Base-by-base conservation (phyloP, 495 filamentous ascomycete species). In the Podospora pseudopauciseta region DNA sequence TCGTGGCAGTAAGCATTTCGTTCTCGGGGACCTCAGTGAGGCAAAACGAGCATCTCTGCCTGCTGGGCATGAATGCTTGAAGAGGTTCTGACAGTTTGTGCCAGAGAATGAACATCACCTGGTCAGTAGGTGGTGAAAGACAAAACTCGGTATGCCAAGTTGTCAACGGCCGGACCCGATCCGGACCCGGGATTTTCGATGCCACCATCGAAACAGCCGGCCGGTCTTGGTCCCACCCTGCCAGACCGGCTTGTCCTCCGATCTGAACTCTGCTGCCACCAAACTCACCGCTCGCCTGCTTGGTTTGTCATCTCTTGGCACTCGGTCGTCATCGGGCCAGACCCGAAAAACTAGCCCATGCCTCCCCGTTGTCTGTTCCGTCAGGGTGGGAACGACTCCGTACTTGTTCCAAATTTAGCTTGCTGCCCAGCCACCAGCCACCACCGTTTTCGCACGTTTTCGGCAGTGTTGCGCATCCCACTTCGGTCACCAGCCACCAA, bases 121-220 rank as follows among this genome's bases (percentile, higher is more conserved):
- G 56, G 56, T 20, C 19, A 32, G 0, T 7, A 59, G 19, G 1
- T 59, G 19, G 20, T 27, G 56, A 27, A 58, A 20, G 18, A 59
- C 23, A 27, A n/a, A 61, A 32, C 7, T 49, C 23, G 23, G 18
- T 20, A 58, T 58, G 55, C 23, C 55, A 18, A 11, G 55, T 19
- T 58, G 55, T 26, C 15, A 58, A 58, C 55, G 61, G 61, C 61
- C 61, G 61, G 61, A 32, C 16, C 61, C 61, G 61, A 28, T 63
- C 28, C 61, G 61, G 34, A 6, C 27, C 61, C 32, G 61, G 32
- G 15, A 23, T 13, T 49, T 16, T 13, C 19, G 19, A 44, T 20
- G 30, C 5, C 16, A 44, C 61, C 61, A 28, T 61, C 32, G 16
- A 63, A 32, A 26, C 30, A 20, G 9, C 61, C 61, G 61, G 58